Base-by-base conservation (phyloP, 768 basidiomycete species). In the Amanita molliuscula region DNA sequence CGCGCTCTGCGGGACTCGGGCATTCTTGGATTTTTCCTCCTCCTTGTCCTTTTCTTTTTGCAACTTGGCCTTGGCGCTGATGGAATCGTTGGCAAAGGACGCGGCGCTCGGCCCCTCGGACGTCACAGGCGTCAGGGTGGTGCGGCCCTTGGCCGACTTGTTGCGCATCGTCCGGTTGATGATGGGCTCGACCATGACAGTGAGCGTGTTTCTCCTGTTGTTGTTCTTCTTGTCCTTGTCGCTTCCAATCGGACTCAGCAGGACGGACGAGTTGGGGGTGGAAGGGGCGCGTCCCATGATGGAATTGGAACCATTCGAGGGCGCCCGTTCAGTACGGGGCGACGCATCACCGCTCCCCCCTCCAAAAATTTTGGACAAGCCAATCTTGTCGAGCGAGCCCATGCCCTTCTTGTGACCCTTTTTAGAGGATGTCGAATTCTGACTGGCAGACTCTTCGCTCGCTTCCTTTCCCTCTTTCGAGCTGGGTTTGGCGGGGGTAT, bases 101-200 rank as follows among this genome's bases (percentile, higher is more conserved):
- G 48, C 40, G 2, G 49, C 41, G 20, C 54, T 57, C 7, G 55
- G 50, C 0, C 54, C 57, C 41, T 56, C 56, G 6, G 58, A 37
- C 4, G 62, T 56, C 36, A 58, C 28, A 6, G 68, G 62, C 1
- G 67, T 66, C 7, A 60, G 61, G 15, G 65, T 57, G 50, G 66
- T 64, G 53, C 60, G 53, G 48, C 66, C 62, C 57, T 67, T 73
- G 25, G 48, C 42, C 23, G 54, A 55, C 55, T 65, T 66, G 21
- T 68, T 72, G 60, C 78, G 74, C 53, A 73, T 73, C 0, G 75
- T 70, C 36, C 79, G 73, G 48, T 73, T 75, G 38, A 50, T 43
- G 55, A 92, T 68, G 6, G 87, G 85, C 60, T 88, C 86, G 1
- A 88, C 85, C 79, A 92, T 88, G 35, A 93, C 78, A 0, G 84